Evolutionary conservation across 225 moss, liverwort and hornwort species (phyloP), one percentile per base, ranked within the genome.

Genomic region (Neckera pumila): DNA sequence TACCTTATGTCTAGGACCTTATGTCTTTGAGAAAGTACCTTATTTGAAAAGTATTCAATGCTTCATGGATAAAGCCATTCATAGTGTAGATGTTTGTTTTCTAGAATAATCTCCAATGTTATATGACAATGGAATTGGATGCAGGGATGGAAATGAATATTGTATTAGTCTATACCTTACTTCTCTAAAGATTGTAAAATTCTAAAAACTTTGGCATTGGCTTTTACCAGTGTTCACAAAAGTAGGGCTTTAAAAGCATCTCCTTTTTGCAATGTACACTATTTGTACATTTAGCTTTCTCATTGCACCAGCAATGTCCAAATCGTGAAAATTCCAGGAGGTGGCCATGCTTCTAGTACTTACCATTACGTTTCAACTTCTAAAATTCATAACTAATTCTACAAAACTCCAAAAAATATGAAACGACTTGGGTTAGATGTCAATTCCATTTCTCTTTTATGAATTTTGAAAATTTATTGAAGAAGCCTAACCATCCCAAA

Each of bases 271-370:
- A 33, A 51, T 22, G 31, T 20, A 12, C 3, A 33, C 3, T 49
- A 33, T 51, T 51, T 3, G 0, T 21, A 21, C 5, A 13, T 21
- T 21, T 10, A 8, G 0, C 34, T 51, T 51, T 13, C 1, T 33
- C 76, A 21, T 14, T 21, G 8, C 53, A 53, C 34, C 0, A 75
- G 1, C 7, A 49, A 33, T 20, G 4, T 20, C 1, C 49, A 75
- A 49, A 12, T 19, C 0, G 8, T 31, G 4, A 18, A 75, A 49
- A 12, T 19, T 31, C 0, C 2, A 7, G 4, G 13, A 51, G 0
- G 34, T 21, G 22, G 4, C n/a, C n/a, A 33, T 0, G 1, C 20
- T 33, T 49, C 0, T 1, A 9, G 0, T n/a, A n/a, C n/a, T 27
- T 1, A 10, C 6, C 27, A 27, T 1, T 17, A 0, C 3, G 0